A percentile compares a stretch with the other conserved stretches of the same genome.
Conservation (phyloP, 306 rosid species). For the Dryas octopetala region DNA sequence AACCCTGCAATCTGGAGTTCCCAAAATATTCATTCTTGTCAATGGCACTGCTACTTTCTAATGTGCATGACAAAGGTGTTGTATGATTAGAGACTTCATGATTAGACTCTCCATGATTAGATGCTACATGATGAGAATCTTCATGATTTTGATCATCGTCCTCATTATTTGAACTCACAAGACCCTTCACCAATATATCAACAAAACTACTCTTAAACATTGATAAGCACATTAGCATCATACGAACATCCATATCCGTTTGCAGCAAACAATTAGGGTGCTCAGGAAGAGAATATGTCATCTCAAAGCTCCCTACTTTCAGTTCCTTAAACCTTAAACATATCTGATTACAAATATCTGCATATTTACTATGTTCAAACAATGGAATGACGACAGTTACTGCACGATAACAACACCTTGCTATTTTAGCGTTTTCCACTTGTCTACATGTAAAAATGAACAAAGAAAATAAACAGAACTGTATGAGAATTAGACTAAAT, state of each 20-base stretch:
- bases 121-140: not conserved
- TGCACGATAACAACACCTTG: not conserved
- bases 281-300: not conserved
- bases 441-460: not conserved
- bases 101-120: not conserved
- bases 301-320: not conserved
- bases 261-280: conserved; percentile 5
- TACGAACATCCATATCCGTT: not conserved
- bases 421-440: not conserved
- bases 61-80: not conserved
- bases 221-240: not conserved
- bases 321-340: not conserved
- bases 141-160: not conserved
- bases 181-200: not conserved
- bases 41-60: not conserved
- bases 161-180: not conserved
- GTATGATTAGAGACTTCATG: not conserved
- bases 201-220: not conserved
- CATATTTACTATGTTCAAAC: not conserved
- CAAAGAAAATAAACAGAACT: not conserved
- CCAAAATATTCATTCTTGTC: not conserved
- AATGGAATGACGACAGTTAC: not conserved
- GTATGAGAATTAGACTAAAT: too few species aligned
- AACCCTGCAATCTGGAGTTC: not conserved
- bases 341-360: not conserved